Conservation (phyloP, 805 yeast genomes). For the Ogataea haglerorum region DNA sequence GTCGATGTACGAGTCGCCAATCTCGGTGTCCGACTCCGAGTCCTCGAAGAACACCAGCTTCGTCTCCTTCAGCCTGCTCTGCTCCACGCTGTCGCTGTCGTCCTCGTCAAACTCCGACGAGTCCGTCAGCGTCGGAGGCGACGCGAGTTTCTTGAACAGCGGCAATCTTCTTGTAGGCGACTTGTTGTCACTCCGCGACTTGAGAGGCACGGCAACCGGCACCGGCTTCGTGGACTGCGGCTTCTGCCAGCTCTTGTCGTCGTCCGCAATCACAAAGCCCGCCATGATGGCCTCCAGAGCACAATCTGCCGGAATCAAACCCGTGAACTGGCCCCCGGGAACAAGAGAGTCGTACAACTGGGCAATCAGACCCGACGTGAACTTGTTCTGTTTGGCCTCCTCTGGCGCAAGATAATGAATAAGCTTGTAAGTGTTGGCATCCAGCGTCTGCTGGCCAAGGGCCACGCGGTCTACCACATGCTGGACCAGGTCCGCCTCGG, state of each 20-base stretch:
- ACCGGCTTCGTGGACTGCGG: constrained; percentile 33
- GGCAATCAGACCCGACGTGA: constrained; percentile 44
- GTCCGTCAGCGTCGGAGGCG: constrained; percentile 42
- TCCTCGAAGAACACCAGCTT: constrained; percentile 57
- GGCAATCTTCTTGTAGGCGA: constrained; percentile 24
- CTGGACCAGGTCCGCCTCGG: constrained; percentile 41
- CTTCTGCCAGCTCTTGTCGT: constrained; percentile 51
- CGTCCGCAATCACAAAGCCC: constrained; percentile 51
- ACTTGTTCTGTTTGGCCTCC: constrained; percentile 38
- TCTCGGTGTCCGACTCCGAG: constrained; percentile 17
- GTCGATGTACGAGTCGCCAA: constrained; percentile 47
- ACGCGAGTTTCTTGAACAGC: constrained; percentile 29
- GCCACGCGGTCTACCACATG: constrained; percentile 59
- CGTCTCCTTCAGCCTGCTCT: constrained; percentile 41
- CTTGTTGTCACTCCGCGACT: constrained; percentile 9
- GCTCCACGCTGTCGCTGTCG: constrained; percentile 34
- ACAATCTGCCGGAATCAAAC: constrained; percentile 50
- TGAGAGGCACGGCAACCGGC: constrained; percentile 24
- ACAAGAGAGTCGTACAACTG: constrained; percentile 39
- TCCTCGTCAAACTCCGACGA: constrained; percentile 42
- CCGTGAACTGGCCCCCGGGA: constrained; percentile 46
- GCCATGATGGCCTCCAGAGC: constrained; percentile 60
- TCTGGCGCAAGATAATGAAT: constrained; percentile 58
- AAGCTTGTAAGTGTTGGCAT: constrained; percentile 36
- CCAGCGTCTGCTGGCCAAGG: constrained; percentile 40